A percentile compares a stretch with the other conserved stretches of the same genome.
Evolutionary conservation across 495 filamentous ascomycete species (phyloP).

Genomic region (Staphylotrichum longicolle): DNA sequence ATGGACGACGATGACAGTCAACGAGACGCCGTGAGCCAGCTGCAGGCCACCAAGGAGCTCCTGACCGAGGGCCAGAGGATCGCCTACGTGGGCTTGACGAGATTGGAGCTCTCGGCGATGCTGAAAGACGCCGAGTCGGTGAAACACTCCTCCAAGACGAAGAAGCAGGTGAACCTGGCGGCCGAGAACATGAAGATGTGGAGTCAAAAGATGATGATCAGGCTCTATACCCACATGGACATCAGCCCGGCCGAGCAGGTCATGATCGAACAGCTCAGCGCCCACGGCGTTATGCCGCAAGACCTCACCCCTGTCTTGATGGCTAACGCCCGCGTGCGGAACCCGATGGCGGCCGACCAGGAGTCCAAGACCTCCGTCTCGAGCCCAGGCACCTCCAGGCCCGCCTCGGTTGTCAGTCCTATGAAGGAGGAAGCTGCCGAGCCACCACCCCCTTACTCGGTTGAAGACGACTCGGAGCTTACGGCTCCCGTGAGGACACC

Average conservation of each 20-base stretch:
- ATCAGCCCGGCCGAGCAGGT: constrained; percentile 86
- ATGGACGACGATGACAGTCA: constrained; percentile 72
- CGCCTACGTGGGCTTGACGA: constrained; percentile 88
- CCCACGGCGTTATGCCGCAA: constrained; percentile 80
- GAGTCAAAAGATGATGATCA: constrained; percentile 95
- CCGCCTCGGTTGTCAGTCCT: constrained; percentile 28
- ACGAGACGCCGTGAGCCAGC: constrained; percentile 80
- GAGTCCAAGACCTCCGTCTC: constrained; percentile 17
- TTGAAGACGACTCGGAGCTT: constrained; percentile 65
- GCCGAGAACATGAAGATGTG: constrained; percentile 87
- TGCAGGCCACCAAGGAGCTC: constrained; percentile 93
- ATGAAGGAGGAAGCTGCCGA: constrained; percentile 42
- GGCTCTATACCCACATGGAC: constrained; percentile 94
- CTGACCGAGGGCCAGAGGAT: constrained; percentile 94
- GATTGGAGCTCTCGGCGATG: constrained; percentile 77
- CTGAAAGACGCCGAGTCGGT: constrained; percentile 60
- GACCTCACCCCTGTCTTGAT: constrained; percentile 85
- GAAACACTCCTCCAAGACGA: constrained; percentile 51
- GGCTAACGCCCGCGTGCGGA: constrained; percentile 90
- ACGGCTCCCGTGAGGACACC: constrained; percentile 70
- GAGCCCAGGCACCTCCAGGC: constrained; percentile 23
- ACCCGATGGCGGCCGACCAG: constrained; percentile 67
- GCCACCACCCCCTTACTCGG: constrained; percentile 70
- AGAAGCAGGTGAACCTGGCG: constrained; percentile 65
- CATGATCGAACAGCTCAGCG: constrained; percentile 96